Base-by-base conservation (phyloP, 148 eudicot species). In the Rhododendron vialii region DNA sequence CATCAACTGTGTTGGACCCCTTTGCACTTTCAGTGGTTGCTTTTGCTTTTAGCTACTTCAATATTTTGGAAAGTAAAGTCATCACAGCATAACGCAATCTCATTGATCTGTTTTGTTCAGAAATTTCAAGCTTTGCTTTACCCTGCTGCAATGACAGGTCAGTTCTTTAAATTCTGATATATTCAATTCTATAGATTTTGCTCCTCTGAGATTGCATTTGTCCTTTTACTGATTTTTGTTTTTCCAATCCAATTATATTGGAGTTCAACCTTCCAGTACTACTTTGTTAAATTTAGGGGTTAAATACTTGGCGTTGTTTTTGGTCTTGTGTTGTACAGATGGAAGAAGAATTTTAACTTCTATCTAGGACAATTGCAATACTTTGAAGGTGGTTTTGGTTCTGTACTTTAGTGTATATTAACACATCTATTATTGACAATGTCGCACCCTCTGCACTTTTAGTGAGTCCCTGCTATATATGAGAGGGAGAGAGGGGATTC, bases 81-180 rank as follows among this genome's bases (percentile, higher is more conserved):
- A 22, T 35, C 5, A 4, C 43, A 43, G 12, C 35, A 33, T 87
- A 47, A 61, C 88, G 18, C 51, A 30, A 35, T 78, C 59, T 77
- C 63, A 9, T 76, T 53, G 8, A 67, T 88, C 87, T 26, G 33
- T 10, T 87, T 82, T 53, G n/a, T 90, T 6, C 96, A 95, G 95
- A 90, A 90, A 89, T 87, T 94, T 83, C 89, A 91, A 87, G 90
- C 87, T 85, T 65, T 85, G 83, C 35, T 94, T 53, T 88, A 88
- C 81, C 87, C 91, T 51, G 86, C 92, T 83, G 91, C 91, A 55
- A 83, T 95, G 93, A 84, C 95, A 88, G 93, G 98, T 93, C 51
- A 13, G 82, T 1, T 47, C 82, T 82, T 47, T 4, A 28, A 14
- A 50, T 36, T 45, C 45, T 61, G 33, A 48, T 22, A 14, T 33